Evolutionary conservation across 805 yeast species (phyloP).

Genomic region (Blastobotrys parvus): DNA sequence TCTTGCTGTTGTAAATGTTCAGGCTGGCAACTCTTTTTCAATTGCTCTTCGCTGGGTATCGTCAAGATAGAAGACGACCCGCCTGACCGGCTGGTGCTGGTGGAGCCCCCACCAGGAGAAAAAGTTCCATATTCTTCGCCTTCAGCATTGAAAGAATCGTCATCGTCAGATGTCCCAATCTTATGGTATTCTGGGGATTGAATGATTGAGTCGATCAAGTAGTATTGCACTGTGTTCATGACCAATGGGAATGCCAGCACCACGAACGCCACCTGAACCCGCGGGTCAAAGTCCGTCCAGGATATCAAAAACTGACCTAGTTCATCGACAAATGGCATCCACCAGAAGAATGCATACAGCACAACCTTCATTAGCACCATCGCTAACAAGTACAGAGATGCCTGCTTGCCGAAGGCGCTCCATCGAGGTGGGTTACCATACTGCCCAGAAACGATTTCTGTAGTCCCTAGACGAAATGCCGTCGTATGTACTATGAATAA

Average conservation of each 20-base stretch:
- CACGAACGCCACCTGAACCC: slow-evolving; percentile 77
- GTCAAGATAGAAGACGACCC: no score
- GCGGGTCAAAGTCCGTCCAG: slow-evolving; percentile 78
- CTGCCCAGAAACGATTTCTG: slow-evolving; percentile 41
- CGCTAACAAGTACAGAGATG: slow-evolving; percentile 58
- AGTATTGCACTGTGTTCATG: slow-evolving; percentile 43
- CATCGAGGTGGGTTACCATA: slow-evolving; percentile 61
- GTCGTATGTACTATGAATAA: slow-evolving; percentile 41
- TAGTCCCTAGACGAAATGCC: slow-evolving; percentile 36
- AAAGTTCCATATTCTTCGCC: no score
- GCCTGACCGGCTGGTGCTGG: no score
- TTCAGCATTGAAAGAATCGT: no score
- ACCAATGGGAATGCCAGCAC: slow-evolving; percentile 48
- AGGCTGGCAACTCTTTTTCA: no score
- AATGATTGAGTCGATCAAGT: slow-evolving; percentile 51
- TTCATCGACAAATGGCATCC: slow-evolving; percentile 58
- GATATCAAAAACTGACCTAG: slow-evolving; percentile 67
- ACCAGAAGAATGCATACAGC: slow-evolving; percentile 47
- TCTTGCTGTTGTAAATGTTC: no score
- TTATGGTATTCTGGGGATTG: slow-evolving; percentile 31
- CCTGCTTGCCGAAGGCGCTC: slow-evolving; percentile 61
- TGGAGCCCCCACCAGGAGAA: no score
- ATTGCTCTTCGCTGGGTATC: no score
- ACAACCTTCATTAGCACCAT: slow-evolving; percentile 53
- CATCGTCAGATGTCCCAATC: no score